These are phyloP conservation scores for Lagenidium giganteum DNA, from an alignment of 352 stramenopile genomes.

Conservation along the genomic window DNA sequence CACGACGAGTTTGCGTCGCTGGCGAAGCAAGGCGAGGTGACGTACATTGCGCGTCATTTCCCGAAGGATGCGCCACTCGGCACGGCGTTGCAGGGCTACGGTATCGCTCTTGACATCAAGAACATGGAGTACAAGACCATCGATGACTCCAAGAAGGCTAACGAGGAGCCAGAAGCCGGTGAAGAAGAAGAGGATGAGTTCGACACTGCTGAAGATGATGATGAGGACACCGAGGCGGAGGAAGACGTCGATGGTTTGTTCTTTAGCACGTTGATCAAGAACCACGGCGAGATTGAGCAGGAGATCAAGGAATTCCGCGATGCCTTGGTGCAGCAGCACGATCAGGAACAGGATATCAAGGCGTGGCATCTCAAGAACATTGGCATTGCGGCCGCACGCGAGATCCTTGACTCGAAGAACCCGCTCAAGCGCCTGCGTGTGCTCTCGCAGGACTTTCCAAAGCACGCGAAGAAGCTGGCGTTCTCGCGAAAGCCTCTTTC, in stretches of 20 bases:
- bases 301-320: conserved; percentile 44
- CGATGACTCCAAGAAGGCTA: conserved; percentile 81
- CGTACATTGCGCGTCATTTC: conserved; percentile 85
- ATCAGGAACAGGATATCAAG: conserved; percentile 44
- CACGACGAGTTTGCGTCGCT: conserved; percentile 54
- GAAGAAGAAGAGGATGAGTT: conserved; percentile 26
- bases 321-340: conserved; percentile 33
- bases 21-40: conserved; percentile 46
- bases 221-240: conserved; percentile 28
- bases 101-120: conserved; percentile 93
- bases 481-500: conserved; percentile 57
- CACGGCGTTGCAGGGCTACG: conserved; percentile 89
- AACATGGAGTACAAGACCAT: conserved; percentile 98
- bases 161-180: conserved; percentile 16
- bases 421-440: conserved; percentile 73
- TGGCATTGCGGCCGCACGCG: conserved; percentile 66
- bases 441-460: conserved; percentile 88
- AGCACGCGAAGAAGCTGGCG: conserved; percentile 70
- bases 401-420: conserved; percentile 70
- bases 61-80: conserved; percentile 54
- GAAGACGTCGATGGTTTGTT: conserved; percentile 68
- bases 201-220: conserved; percentile 23
- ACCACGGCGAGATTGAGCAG: conserved; percentile 31
- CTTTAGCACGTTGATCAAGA: conserved; percentile 48
- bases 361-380: conserved; percentile 89